Evolutionary conservation across 306 rosid species (phyloP).

Genomic region (Prunus mume): DNA sequence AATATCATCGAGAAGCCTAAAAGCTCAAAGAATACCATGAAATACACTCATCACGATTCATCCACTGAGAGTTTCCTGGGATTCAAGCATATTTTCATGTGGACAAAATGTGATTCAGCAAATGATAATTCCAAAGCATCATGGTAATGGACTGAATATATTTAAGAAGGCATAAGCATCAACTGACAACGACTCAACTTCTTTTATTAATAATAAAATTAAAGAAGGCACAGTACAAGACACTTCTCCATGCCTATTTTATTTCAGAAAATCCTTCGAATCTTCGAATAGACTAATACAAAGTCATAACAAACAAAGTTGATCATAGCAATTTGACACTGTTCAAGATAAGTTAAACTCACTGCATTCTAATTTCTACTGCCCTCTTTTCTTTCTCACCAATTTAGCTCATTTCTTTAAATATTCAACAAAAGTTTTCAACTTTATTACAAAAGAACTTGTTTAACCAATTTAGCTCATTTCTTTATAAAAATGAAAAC

Average conservation of each 20-base stretch:
- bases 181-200: not conserved
- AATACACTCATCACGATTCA: not conserved
- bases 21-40: not conserved
- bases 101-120: not conserved
- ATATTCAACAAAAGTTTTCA: not conserved
- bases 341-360: not conserved
- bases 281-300: not conserved
- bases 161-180: not conserved
- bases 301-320: not conserved
- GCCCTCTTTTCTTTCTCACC: not conserved
- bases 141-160: not conserved
- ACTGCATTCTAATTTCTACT: not conserved
- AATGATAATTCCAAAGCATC: not conserved
- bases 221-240: not conserved
- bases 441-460: not conserved
- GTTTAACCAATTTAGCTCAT: not conserved
- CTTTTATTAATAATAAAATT: not conserved
- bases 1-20: not conserved
- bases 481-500: not conserved
- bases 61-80: not conserved
- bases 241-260: not conserved
- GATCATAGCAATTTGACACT: not conserved
- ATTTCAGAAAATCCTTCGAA: not conserved
- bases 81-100: not conserved
- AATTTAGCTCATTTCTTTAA: not conserved